phyloP scores from a whole-genome alignment of 148 eudicot genomes.

The Rhododendron williamsianum region DNA sequence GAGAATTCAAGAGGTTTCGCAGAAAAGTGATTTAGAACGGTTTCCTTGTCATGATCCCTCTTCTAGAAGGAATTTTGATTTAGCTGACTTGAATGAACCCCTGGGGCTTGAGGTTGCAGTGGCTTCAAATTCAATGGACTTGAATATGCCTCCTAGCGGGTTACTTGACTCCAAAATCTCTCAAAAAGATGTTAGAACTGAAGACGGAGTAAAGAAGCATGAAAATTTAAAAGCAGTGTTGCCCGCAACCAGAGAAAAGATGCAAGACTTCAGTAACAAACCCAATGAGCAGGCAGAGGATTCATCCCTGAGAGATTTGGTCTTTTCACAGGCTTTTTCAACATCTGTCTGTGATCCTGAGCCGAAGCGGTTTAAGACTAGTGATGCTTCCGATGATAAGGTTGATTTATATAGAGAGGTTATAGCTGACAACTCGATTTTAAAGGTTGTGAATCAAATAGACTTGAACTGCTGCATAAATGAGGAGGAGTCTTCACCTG shows the following conservation, averaged over 20 bases:
- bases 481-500: conserved; percentile 14
- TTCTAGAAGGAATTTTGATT: conserved; percentile 14
- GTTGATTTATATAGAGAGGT: conserved; percentile 7
- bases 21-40: conserved; percentile 14
- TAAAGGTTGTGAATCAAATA: conserved; percentile 15
- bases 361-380: neutral
- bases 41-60: conserved; percentile 8
- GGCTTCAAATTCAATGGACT: conserved; percentile 5
- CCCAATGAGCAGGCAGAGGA: conserved; percentile 11
- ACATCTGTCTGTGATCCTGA: conserved; percentile 5
- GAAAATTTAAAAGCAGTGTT: neutral
- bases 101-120: neutral
- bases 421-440: conserved; percentile 2
- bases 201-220: conserved; percentile 9
- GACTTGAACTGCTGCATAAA: conserved; percentile 25
- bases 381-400: neutral
- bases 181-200: neutral
- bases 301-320: neutral
- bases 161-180: neutral
- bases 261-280: neutral
- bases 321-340: neutral
- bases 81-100: conserved; percentile 32
- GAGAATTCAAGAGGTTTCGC: conserved; percentile 3
- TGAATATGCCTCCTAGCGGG: conserved; percentile 23
- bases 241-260: neutral